Conservation (phyloP, 148 eudicot genomes). For the Amaranthus cruentus region DNA sequence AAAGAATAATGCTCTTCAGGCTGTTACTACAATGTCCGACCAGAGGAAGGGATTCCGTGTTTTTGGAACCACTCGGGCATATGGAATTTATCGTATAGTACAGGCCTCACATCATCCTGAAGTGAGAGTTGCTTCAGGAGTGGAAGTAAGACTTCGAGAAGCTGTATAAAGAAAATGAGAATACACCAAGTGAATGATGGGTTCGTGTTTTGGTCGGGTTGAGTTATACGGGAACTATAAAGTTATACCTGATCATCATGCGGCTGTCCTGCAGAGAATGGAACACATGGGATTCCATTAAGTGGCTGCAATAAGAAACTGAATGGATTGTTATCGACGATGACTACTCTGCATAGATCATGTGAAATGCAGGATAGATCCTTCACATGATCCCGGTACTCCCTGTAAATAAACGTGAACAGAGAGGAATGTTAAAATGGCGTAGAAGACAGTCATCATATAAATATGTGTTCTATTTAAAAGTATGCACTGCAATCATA, state of each 20-base stretch:
- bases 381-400: slow-evolving; percentile 90
- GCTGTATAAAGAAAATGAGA: slow-evolving; percentile 37
- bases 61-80: slow-evolving; percentile 98
- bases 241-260: slow-evolving; percentile 73
- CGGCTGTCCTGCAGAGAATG: slow-evolving; percentile 94
- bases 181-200: not conserved
- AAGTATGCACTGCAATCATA: too few species aligned
- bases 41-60: slow-evolving; percentile 74
- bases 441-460: too few species aligned
- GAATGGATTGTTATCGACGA: slow-evolving; percentile 97
- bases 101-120: slow-evolving; percentile 73
- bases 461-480: too few species aligned
- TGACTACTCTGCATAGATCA: slow-evolving; percentile 70
- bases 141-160: slow-evolving; percentile 83
- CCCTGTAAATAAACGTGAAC: slow-evolving; percentile 38
- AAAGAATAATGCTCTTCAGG: slow-evolving; percentile 15
- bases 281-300: slow-evolving; percentile 93
- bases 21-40: slow-evolving; percentile 39
- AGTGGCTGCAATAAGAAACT: slow-evolving; percentile 92
- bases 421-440: not conserved
- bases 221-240: not conserved
- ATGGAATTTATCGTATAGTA: slow-evolving; percentile 72
- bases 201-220: not conserved
- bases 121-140: slow-evolving; percentile 72
- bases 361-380: slow-evolving; percentile 71